These are phyloP conservation scores for Syzygium aqueum DNA, from an alignment of 345 rosid genomes.

Conservation along the genomic window DNA sequence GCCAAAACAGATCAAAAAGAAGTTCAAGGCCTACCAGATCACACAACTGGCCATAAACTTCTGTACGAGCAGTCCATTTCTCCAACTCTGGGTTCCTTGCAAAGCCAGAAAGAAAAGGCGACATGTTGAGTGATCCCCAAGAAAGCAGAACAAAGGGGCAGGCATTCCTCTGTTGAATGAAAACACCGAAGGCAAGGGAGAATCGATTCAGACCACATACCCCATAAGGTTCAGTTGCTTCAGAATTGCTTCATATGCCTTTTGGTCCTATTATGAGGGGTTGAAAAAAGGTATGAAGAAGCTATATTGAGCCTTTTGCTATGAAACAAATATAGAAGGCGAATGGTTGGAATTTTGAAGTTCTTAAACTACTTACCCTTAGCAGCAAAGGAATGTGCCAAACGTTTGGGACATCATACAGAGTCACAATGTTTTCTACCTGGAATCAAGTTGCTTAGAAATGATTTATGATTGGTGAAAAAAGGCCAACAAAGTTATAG, in stretches of 20 bases:
- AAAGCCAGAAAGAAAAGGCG: constrained; percentile 2
- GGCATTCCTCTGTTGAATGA: not conserved
- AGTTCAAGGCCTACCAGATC: constrained; percentile 42
- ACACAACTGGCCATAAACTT: constrained; percentile 51
- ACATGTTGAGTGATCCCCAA: not conserved
- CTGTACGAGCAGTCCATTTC: constrained; percentile 68
- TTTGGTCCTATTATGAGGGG: constrained; percentile 61
- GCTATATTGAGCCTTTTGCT: not conserved
- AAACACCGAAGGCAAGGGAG: not conserved
- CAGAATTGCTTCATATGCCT: constrained; percentile 84
- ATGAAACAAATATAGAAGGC: not conserved
- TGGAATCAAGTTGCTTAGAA: constrained; percentile 12
- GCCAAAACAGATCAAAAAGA: not conserved
- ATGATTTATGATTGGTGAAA: not conserved
- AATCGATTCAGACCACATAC: constrained; percentile 21
- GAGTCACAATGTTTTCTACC: constrained; percentile 72
- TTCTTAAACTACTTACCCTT: constrained; percentile 36
- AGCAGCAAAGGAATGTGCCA: constrained; percentile 93
- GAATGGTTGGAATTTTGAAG: not conserved
- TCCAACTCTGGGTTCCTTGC: constrained; percentile 51
- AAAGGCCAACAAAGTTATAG: not conserved
- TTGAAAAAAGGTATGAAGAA: not conserved
- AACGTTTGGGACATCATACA: constrained; percentile 88
- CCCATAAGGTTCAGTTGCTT: constrained; percentile 59
- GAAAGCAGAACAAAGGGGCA: not conserved